Base-by-base conservation (phyloP, 768 basidiomycete species). In the Mycena vitilis region DNA sequence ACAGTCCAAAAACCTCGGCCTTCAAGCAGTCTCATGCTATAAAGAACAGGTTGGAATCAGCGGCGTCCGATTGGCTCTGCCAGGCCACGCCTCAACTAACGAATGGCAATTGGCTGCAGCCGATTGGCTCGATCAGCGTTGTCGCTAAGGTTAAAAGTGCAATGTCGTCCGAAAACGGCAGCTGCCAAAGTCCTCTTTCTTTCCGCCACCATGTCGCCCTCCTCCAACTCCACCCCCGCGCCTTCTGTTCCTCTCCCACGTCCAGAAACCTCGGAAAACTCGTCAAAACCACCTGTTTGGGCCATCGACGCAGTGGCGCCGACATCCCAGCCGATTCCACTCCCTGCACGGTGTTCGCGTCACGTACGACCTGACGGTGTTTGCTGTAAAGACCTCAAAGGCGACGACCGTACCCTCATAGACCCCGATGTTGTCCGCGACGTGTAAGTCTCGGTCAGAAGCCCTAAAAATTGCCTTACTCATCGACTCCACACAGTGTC, bases 371-470 rank as follows among this genome's bases (percentile, higher is more conserved):
- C 81, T 52, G 87, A 86, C 58, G 93, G 91, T 10, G 79, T 95
- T 5, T 97, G 96, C 81, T 98, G 95, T 83, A 92, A 94, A 74
- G 94, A 96, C 62, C 88, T 97, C 66, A 94, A 89, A 75, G 88
- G 90, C 15, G 93, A 95, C 55, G 90, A 95, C 66, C 87, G 95
- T 30, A 91, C 87, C 0, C 86, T 98, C 44, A 82, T 97, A 44
- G 88, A 97, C 76, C 95, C 96, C 0, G 95, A 96, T 70, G 81
- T 96, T 54, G 86, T 97, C 22, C 89, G 95, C 10, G 95, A 96
- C 71, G 88, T 95, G 94, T 95, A 75, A 77, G 92, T 81, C 7
- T 71, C 18, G 20, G 51, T 8, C 58, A 30, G 25, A 38, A n/a
- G n/a, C n/a, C n/a, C n/a, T 34, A 40, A 36, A n/a, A 22, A 12